Conservation (phyloP, 768 basidiomycete species). For the Leucocoprinus birnbaumii region DNA sequence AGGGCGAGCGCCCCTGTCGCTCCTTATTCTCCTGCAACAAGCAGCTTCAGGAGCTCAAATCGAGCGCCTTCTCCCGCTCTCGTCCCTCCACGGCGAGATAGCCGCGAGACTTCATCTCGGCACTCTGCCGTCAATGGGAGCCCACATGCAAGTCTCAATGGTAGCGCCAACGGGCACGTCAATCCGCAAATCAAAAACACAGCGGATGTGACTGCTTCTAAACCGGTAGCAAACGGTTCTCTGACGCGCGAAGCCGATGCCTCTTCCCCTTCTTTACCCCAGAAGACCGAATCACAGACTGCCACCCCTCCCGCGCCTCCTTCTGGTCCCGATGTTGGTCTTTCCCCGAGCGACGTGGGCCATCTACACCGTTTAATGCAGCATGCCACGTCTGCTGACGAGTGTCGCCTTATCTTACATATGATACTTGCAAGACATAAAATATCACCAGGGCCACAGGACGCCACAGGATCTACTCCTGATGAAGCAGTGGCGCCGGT, state of each 20-base stretch:
- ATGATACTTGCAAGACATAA: conserved; percentile 73
- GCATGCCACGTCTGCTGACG: conserved; percentile 70
- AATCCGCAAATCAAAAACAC: conserved; percentile 1
- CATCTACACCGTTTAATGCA: conserved; percentile 69
- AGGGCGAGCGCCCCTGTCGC: conserved; percentile 7
- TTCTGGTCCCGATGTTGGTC: conserved; percentile 16
- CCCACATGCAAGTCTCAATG: conserved; percentile 10
- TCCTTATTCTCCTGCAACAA: conserved; percentile 12
- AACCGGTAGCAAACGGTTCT: neutral
- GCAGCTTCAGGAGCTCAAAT: neutral
- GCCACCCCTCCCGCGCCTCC: conserved; percentile 15
- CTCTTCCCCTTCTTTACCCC: neutral
- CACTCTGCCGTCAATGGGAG: conserved; percentile 11
- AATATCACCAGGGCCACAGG: conserved; percentile 29
- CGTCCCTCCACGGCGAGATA: conserved; percentile 12
- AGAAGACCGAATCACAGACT: neutral
- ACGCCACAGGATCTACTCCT: conserved; percentile 27
- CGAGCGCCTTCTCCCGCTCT: conserved; percentile 9
- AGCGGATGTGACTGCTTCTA: conserved; percentile 14
- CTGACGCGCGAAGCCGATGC: neutral
- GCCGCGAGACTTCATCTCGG: conserved; percentile 14
- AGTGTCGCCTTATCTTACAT: conserved; percentile 83
- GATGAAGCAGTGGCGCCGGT: conserved; percentile 17
- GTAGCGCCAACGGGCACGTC: conserved; percentile 7
- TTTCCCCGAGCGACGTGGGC: conserved; percentile 43